Base-by-base conservation (phyloP, 2,329 filamentous ascomycete species). In the Phaeoacremonium minimum region DNA sequence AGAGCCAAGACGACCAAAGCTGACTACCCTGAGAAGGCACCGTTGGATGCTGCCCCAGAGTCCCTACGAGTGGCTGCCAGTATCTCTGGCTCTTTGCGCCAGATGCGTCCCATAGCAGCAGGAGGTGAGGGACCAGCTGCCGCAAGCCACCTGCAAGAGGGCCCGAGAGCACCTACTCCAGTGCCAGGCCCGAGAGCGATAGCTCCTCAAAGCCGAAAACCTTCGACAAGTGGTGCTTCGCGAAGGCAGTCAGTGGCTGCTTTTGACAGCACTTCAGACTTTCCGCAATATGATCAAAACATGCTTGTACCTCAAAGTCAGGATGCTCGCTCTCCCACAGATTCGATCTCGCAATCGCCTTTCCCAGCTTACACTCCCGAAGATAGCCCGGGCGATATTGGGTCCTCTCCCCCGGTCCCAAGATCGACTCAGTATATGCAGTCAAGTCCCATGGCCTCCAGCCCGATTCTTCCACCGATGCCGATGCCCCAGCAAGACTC, bases 1-100 rank as follows among this genome's bases (percentile, higher is more conserved):
- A 77, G 90, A 50, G 89, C 83, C 20, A 93, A 87, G 53, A 77
- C 84, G 16, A 87, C 80, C 15, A 83, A 81, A 64, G 80, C 80
- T n/a, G 80, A 82, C 34, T 61, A 50, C 48, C 48, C 49, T 40
- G 31, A 40, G 7, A 42, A 83, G 78, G 47, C 73, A 43, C 79
- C 77, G 15, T 85, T 96, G 50, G 85, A 83, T 35, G 73, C 77
- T 28, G 81, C 80, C 18, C 77, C 81, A 8, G 88, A 93, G 33
- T 94, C 87, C 4, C 69, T 97, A 17, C 78, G 90, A 33, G 88
- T 95, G n/a, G 83, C 87, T 42, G 91, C 91, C 32, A 95, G 88
- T 56, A 95, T 87, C 13, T 85, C 90, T 30, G 87, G 88, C 29
- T 95, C 90, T 5, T 73, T 97, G 40, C 85, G 91, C 30, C 83